Conservation (phyloP, 768 basidiomycete species). For the Amanita fuliginea region DNA sequence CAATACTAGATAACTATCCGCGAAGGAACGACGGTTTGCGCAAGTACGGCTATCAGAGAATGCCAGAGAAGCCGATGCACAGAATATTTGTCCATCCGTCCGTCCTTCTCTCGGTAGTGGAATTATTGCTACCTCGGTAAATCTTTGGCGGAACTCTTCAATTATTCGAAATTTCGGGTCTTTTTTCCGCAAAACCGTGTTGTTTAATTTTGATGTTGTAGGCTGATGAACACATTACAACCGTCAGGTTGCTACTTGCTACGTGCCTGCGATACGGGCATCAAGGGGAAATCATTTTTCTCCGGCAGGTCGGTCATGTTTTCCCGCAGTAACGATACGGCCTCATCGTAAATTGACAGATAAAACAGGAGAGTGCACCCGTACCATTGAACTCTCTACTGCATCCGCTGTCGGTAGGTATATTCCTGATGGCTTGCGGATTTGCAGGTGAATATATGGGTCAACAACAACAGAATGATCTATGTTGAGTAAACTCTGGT, state of each 20-base stretch:
- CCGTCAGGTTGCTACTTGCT: slow-evolving; percentile 34
- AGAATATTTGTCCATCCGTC: too few relatives aligned
- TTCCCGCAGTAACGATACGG: background rate
- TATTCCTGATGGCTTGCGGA: slow-evolving; percentile 47
- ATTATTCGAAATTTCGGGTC: too few relatives aligned
- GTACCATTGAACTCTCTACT: slow-evolving; percentile 44
- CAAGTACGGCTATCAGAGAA: slow-evolving; percentile 53
- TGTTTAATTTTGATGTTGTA: too few relatives aligned
- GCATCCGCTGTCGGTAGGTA: slow-evolving; percentile 43
- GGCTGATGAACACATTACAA: slow-evolving; percentile 52
- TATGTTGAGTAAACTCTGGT: too few relatives aligned
- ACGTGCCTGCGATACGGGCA: too few relatives aligned
- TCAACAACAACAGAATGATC: too few relatives aligned
- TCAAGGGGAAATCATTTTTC: too few relatives aligned
- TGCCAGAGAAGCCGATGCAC: slow-evolving; percentile 47
- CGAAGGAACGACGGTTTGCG: slow-evolving; percentile 19
- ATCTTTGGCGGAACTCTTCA: slow-evolving; percentile 16
- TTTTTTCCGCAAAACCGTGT: too few relatives aligned
- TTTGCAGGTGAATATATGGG: too few relatives aligned
- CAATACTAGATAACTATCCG: slow-evolving; percentile 50
- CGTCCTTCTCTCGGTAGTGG: background rate
- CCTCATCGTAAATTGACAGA: slow-evolving; percentile 19
- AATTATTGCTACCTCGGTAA: background rate
- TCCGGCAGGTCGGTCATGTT: too few relatives aligned
- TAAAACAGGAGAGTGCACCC: slow-evolving; percentile 49